These are phyloP conservation scores for Clitopilus hobsonii DNA, from an alignment of 768 basidiomycete genomes.

Conservation along the genomic window DNA sequence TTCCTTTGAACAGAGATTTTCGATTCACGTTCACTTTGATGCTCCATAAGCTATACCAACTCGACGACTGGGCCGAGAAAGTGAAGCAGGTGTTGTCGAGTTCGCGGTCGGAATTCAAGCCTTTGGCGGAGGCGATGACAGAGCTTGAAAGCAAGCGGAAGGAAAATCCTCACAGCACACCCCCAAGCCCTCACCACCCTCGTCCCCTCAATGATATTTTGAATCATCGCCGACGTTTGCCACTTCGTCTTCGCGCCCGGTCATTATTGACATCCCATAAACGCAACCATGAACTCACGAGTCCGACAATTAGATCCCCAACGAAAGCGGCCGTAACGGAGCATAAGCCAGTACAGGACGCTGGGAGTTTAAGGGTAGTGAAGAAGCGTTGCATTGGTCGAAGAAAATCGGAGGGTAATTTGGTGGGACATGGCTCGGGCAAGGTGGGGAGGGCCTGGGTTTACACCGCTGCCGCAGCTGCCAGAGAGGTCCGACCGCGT, in stretches of 20 bases:
- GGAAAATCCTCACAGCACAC: neutral
- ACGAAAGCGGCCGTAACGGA: conserved; percentile 5
- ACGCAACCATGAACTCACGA: neutral
- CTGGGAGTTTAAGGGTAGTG: conserved; percentile 26
- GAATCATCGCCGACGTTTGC: neutral
- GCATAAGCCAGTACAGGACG: conserved; percentile 13
- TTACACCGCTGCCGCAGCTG: conserved; percentile 46
- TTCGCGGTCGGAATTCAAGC: conserved; percentile 53
- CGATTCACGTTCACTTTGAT: conserved; percentile 65
- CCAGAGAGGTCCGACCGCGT: conserved; percentile 6
- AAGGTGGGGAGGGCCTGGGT: conserved; percentile 35
- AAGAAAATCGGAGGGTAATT: conserved; percentile 38
- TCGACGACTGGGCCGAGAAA: conserved; percentile 55
- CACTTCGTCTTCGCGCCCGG: conserved; percentile 15
- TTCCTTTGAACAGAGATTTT: conserved; percentile 41
- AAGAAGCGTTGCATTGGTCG: conserved; percentile 56
- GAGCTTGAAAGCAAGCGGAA: conserved; percentile 10
- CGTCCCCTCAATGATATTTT: neutral
- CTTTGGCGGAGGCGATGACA: conserved; percentile 35
- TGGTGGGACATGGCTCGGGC: conserved; percentile 15
- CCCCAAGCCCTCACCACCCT: neutral
- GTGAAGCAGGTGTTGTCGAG: conserved; percentile 47
- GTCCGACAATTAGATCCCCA: conserved; percentile 6
- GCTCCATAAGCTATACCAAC: conserved; percentile 60
- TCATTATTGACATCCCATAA: conserved; percentile 18